Evolutionary conservation across 108 stramenopile genomes (phyloP).

Genomic region (Nannochloropsis oceanica): DNA sequence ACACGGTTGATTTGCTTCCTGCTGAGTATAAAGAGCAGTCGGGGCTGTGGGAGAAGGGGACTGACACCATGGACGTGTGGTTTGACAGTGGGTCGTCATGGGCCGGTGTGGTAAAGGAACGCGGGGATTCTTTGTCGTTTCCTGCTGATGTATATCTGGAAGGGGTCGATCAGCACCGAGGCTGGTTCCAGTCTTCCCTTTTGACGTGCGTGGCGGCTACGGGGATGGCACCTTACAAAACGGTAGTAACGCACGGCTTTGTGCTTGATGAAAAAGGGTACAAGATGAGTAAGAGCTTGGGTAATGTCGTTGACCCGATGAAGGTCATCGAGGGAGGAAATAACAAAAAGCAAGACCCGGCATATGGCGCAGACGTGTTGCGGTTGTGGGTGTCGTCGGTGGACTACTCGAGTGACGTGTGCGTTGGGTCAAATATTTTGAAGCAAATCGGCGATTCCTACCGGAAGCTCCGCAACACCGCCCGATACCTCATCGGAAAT

Average conservation of each 20-base stretch:
- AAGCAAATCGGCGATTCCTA: constrained; percentile 81
- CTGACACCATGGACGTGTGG: constrained; percentile 99
- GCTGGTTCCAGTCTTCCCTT: constrained; percentile 97
- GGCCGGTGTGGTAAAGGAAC: constrained; percentile 70
- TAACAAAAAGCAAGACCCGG: constrained; percentile 39
- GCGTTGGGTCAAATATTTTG: constrained; percentile 71
- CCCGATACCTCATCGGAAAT: constrained; percentile 83
- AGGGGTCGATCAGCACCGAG: constrained; percentile 83
- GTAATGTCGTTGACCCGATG: constrained; percentile 89
- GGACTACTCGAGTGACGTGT: constrained; percentile 87
- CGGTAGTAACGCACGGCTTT: constrained; percentile 95
- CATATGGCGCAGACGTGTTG: constrained; percentile 93
- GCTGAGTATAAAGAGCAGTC: constrained; percentile 48
- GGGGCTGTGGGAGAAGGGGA: constrained; percentile 81
- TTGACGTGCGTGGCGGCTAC: constrained; percentile 76
- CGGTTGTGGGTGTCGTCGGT: constrained; percentile 92
- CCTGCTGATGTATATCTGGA: constrained; percentile 82
- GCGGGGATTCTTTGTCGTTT: constrained; percentile 56
- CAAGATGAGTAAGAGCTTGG: constrained; percentile 94
- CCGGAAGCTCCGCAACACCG: constrained; percentile 87
- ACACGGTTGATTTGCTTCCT: constrained; percentile 69
- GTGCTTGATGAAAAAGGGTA: constrained; percentile 93
- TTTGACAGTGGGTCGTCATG: constrained; percentile 96
- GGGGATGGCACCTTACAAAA: constrained; percentile 58
- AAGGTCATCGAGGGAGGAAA: constrained; percentile 33